Base-by-base conservation (phyloP, 441 rosid species). In the Raphanus hybrid region DNA sequence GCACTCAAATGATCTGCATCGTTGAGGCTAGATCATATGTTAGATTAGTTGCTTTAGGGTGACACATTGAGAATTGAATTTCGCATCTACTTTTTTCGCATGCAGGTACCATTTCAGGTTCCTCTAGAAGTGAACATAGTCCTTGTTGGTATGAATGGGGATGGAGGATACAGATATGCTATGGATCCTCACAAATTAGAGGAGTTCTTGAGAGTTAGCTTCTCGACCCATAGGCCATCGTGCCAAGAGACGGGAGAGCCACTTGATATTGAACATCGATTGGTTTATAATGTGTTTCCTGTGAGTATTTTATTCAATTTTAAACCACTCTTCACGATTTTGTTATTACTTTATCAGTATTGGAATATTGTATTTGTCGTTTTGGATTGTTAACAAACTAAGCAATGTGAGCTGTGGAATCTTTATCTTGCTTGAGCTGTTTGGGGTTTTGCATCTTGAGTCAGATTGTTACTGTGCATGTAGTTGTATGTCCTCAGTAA, bases 101-200 rank as follows among this genome's bases (percentile, higher is more conserved):
- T 75, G 82, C 83, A 96, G 99, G 98, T 96, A 80, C 99, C 99
- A 0, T 93, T 96, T 84, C 96, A 92, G 88, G 98, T 93, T 80
- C 98, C 99, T 2, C 71, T 96, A 29, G 99, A 96, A 78, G 97
- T 96, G 69, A 96, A 96, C 74, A 86, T 93, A 59, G 97, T 93
- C 37, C 90, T 93, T 16, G 74, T 96, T 67, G 99, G 99, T 65
- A 83, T 96, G 60, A 89, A 78, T 62, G 97, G 96, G 20, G 97
- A 93, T 65, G 98, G 98, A 62, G 98, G 99, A 16, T 96, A 93
- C 76, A 85, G 99, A 69, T 93, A 82, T 79, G 55, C 77, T 0
- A 20, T 91, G 70, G 91, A 92, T 81, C 69, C 91, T 43, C 94
- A 86, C 34, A 93, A 91, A 80, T 79, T 96, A 78, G 97, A 91